Base-by-base conservation (phyloP, 805 yeast genomes). In the Ogataea nonfermentans region DNA sequence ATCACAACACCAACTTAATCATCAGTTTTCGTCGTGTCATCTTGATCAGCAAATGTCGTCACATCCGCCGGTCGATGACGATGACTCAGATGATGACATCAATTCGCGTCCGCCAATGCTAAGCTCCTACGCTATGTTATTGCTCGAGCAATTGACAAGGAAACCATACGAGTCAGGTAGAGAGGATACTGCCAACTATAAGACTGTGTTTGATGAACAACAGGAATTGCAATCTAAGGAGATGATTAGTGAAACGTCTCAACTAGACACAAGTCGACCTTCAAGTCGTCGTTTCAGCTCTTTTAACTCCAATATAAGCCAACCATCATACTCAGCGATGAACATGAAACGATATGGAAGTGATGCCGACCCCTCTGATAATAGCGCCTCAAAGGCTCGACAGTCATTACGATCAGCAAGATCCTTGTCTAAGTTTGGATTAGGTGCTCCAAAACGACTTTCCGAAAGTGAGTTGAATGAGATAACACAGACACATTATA, bases 401-500 rank as follows among this genome's bases (percentile, higher is more conserved):
- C 45, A 34, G 32, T 48, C 38, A 10, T 34, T 37, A n/a, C 20
- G 44, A 42, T 38, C 44, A 3, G 41, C 46, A 4, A 35, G 52
- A 24, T 47, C 51, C 8, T 48, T 59, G 19, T 40, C 56, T 2
- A 59, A 72, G 41, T 57, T 73, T 15, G 58, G 59, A 9, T 29
- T 76, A 27, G 81, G 81, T 2, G 79, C 78, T 9, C 79, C 80
- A 1, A 67, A 72, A 47, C 55, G 81, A 34, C 65, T 73, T 2
- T 57, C 68, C 29, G 65, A 55, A 15, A 44, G 33, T 32, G 58
- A 46, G 40, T 35, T 45, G 33, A 41, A 49, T 26, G 49, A 41
- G 15, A 37, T 38, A 11, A 37, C 45, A n/a, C 45, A 43, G n/a
- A 33, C 29, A n/a, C 24, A 32, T 15, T 29, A 34, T 29, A 24